These are phyloP conservation scores for Ramularia collo-cygni DNA, from an alignment of 2,329 filamentous ascomycete species.

Conservation along the genomic window DNA sequence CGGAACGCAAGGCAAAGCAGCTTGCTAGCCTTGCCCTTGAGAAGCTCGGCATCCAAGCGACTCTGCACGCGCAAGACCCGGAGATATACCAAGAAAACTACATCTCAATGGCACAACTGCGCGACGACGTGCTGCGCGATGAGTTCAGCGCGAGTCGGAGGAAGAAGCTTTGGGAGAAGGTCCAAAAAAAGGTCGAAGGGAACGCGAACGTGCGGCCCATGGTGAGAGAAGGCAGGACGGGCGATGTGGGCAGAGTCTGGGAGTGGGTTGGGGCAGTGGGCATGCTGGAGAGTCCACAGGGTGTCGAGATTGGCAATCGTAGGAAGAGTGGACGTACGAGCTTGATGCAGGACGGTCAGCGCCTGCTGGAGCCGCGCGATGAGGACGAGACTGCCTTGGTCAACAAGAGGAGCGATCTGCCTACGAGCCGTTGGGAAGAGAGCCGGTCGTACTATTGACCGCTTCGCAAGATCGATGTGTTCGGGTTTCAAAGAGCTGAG, in stretches of 20 bases:
- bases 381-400: constrained; percentile 5
- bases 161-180: constrained; percentile 76
- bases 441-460: constrained; percentile 42
- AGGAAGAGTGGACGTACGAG: constrained; percentile 25
- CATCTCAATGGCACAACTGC: constrained; percentile 78
- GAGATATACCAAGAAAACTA: constrained; percentile 64
- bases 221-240: constrained; percentile 54
- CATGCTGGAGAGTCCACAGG: constrained; percentile 24
- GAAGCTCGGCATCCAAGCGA: constrained; percentile 74
- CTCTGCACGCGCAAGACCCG: constrained; percentile 61
- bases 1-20: constrained; percentile 67
- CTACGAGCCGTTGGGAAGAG: constrained; percentile 40
- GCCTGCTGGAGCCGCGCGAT: constrained; percentile 4
- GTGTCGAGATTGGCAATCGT: constrained; percentile 9
- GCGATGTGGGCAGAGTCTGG: constrained; percentile 56
- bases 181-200: constrained; percentile 77
- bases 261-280: constrained; percentile 59
- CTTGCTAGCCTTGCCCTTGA: constrained; percentile 81
- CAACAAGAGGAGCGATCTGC: constrained; percentile 11
- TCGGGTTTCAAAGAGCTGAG: too few species aligned
- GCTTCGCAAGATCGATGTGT: too few species aligned
- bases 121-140: constrained; percentile 81
- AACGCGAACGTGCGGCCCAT: constrained; percentile 86
- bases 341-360: constrained; percentile 18
- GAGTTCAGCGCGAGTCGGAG: constrained; percentile 71